Base-by-base conservation (phyloP, 2,329 filamentous ascomycete species). In the Scorias spongiosa region DNA sequence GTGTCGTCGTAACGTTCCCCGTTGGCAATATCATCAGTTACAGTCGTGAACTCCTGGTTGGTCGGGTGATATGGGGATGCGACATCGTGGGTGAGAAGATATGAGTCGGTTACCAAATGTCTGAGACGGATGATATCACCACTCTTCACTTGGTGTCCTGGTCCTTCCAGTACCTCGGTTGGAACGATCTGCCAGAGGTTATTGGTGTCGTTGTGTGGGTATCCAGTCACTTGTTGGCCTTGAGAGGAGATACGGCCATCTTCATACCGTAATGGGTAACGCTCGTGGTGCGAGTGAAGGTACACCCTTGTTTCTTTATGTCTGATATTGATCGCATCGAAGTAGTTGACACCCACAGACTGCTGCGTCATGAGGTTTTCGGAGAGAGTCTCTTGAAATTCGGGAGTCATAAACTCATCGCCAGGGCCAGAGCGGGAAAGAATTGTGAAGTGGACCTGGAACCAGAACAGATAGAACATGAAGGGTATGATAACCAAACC, bases 401-500 rank as follows among this genome's bases (percentile, higher is more conserved):
- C 86, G 1, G 91, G 91, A 3, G 83, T 87, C 91, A 98, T 98
- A 68, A 98, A 98, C 58, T 96, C 89, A 60, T 98, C 91, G 43
- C 91, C 91, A 39, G 91, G 89, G 30, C 91, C 91, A 42, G 91
- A 96, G 47, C 81, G 76, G 52, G 69, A 81, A 49, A 98, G 74
- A 55, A 98, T 85, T 39, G 85, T 74, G 63, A 98, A 98, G 68
- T 98, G 91, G 28, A 98, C 88, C 72, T 98, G 91, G 80, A 98
- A 98, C 91, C 91, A 98, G 74, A 98, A 96, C 40, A 98, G 76
- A 66, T 98, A 98, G 66, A 98, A 93, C 58, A 96, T 72, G 72
- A 98, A 95, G 11, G 91, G 91, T 53, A 96, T 76, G 52, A 94
- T 62, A 54, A 96, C 85, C 44, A 98, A 71, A 11, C 84, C 88